A percentile compares a stretch with the other conserved stretches of the same genome.
Evolutionary conservation across 1,284 basidiomycete genomes (phyloP).

Genomic region (Puccinia hordei): DNA sequence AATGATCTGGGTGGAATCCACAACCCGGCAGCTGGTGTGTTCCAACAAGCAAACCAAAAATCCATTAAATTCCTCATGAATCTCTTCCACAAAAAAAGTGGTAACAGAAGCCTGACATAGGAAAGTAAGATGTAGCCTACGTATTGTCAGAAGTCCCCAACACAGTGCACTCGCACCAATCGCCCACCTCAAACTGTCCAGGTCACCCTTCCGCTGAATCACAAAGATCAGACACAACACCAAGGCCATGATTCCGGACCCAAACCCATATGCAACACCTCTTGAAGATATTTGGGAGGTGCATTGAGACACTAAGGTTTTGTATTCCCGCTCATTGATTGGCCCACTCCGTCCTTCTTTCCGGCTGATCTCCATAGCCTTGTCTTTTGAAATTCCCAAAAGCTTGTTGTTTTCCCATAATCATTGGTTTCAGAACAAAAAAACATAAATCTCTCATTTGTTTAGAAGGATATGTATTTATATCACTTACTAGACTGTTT

Average conservation of each 20-base stretch:
- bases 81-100: neutral
- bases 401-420: no score
- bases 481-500: slow-evolving; percentile 37
- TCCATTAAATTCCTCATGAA: neutral
- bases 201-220: slow-evolving; percentile 19
- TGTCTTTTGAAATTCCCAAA: slow-evolving; percentile 33
- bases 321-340: neutral
- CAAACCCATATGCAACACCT: slow-evolving; percentile 29
- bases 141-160: slow-evolving; percentile 37
- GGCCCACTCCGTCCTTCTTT: neutral
- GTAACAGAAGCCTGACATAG: neutral
- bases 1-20: slow-evolving; percentile 18
- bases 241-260: slow-evolving; percentile 26
- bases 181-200: slow-evolving; percentile 30
- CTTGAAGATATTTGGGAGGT: slow-evolving; percentile 33
- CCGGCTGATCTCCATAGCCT: neutral
- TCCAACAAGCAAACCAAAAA: neutral
- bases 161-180: slow-evolving; percentile 30
- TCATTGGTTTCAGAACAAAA: no score
- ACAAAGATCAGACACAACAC: slow-evolving; percentile 20
- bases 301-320: slow-evolving; percentile 11
- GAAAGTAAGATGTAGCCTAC: neutral
- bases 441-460: no score
- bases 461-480: no score
- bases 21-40: slow-evolving; percentile 6